Percentiles rank a stretch among this genome's conserved stretches.
These are phyloP conservation scores for Clarireedia monteithiana DNA, from an alignment of 2,329 filamentous ascomycete genomes.

Conservation along the genomic window DNA sequence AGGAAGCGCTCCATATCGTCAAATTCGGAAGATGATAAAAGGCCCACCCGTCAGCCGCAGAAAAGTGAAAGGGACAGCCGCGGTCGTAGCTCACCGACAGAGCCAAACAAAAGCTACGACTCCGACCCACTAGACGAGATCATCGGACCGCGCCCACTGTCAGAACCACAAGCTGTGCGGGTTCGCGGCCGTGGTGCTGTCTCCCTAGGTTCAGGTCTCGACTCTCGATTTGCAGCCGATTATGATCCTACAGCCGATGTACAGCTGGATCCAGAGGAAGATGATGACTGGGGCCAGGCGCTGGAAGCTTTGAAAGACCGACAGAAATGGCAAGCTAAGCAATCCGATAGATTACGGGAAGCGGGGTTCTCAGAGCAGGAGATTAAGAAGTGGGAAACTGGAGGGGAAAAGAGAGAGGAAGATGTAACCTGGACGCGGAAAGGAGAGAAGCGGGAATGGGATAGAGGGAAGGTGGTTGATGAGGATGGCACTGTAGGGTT, in stretches of 20 bases:
- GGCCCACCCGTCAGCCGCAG: background rate
- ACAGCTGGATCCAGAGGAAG: conserved; percentile 39
- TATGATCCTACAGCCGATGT: conserved; percentile 54
- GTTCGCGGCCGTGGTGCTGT: conserved; percentile 64
- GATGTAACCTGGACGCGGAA: conserved; percentile 62
- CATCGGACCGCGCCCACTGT: conserved; percentile 64
- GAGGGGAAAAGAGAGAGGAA: conserved; percentile 50
- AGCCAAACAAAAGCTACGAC: conserved; percentile 30
- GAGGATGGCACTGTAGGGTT: conserved; percentile 41
- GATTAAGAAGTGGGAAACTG: conserved; percentile 63
- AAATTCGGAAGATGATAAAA: background rate
- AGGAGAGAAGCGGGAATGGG: conserved; percentile 50
- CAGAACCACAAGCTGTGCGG: conserved; percentile 32
- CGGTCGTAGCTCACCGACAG: background rate
- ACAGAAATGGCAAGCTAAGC: conserved; percentile 67
- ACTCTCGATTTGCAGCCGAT: conserved; percentile 66
- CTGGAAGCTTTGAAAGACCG: conserved; percentile 73
- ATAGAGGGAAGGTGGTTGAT: conserved; percentile 53
- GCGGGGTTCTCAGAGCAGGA: conserved; percentile 74
- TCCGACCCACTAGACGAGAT: conserved; percentile 71
- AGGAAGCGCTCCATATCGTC: conserved; percentile 11
- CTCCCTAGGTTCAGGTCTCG: conserved; percentile 56
- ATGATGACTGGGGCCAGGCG: conserved; percentile 71
- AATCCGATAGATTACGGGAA: conserved; percentile 65
- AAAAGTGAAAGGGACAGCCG: conserved; percentile 1